phyloP scores from a whole-genome alignment of 345 rosid species.

The Chamaenerion angustifolium region DNA sequence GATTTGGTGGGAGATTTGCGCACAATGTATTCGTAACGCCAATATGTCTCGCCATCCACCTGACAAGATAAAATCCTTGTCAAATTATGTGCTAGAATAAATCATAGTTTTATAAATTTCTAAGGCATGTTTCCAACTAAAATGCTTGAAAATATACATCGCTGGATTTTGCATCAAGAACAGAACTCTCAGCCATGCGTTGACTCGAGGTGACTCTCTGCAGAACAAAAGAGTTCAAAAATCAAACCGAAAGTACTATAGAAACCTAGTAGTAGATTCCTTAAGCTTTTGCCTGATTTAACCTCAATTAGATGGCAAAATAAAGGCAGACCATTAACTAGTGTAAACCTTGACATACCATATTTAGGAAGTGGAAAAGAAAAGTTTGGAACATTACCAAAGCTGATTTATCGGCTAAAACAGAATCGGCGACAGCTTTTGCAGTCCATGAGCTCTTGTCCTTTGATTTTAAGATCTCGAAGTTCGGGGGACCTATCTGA shows the following conservation, averaged over 20 bases:
- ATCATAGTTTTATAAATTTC: too few species aligned
- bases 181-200: constrained; percentile 76
- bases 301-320: too few species aligned
- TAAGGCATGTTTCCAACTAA: too few species aligned
- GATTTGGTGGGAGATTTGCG: constrained; percentile 75
- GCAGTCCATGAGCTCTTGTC: constrained; percentile 79
- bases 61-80: constrained; percentile 9
- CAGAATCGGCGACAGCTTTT: constrained; percentile 86
- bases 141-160: constrained; percentile 31
- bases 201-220: constrained; percentile 95
- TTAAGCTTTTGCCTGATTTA: too few species aligned
- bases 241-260: background rate
- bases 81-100: too few species aligned
- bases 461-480: constrained; percentile 50
- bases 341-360: background rate
- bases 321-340: too few species aligned
- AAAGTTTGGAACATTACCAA: constrained; percentile 33
- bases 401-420: constrained; percentile 81
- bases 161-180: constrained; percentile 62
- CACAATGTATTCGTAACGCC: constrained; percentile 80
- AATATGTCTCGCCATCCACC: constrained; percentile 84
- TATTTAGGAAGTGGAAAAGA: constrained; percentile 1
- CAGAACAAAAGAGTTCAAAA: constrained; percentile 1
- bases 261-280: too few species aligned
- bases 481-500: constrained; percentile 97